Base-by-base conservation (phyloP, 2,329 filamentous ascomycete genomes). In the Verticillium albo-atrum region DNA sequence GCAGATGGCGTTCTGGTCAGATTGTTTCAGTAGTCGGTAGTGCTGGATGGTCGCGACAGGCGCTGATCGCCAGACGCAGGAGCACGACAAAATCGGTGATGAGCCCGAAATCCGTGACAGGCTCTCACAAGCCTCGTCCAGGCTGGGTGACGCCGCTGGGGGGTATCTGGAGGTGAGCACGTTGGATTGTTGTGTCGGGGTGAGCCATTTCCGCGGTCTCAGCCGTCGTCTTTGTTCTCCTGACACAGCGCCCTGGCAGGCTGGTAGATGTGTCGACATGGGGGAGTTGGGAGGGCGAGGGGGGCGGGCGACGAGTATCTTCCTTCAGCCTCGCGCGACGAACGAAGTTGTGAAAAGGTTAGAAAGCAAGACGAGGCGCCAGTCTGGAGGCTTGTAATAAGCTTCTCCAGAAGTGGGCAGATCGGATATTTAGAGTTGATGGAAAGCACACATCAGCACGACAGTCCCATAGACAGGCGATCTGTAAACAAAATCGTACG, bases 401-500 rank as follows among this genome's bases (percentile, higher is more conserved):
- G 42, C n/a, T 23, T 50, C 6, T 50, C 42, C 9, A 23, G 20
- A 50, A 10, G 42, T 23, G 42, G 42, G 42, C 42, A 50, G 42
- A 50, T 50, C 42, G 42, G 42, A 50, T 50, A 50, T 50, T 57
- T 61, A 59, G 56, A 60, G 56, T 62, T 55, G 42, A 25, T 50
- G 42, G 10, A 50, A 50, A 20, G 42, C 42, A 12, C 3, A 3
- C 42, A 50, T 14, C 28, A 57, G 32, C 28, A 25, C 57, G 50
- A 59, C 25, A 20, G 42, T 50, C 58, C 56, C 61, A 62, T 59
- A 35, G 59, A 62, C 61, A 61, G 61, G 54, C 61, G 61, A 62
- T 62, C 59, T 59, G 54, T 61, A 61, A 62, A 62, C 61, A 62
- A 34, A 28, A 59, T 62, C 61, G 61, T 62, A 62, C 61, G 61